Evolutionary conservation across 106 monocot genomes (phyloP), one percentile per base, ranked within the genome.

Genomic region (Agapanthus africanus): DNA sequence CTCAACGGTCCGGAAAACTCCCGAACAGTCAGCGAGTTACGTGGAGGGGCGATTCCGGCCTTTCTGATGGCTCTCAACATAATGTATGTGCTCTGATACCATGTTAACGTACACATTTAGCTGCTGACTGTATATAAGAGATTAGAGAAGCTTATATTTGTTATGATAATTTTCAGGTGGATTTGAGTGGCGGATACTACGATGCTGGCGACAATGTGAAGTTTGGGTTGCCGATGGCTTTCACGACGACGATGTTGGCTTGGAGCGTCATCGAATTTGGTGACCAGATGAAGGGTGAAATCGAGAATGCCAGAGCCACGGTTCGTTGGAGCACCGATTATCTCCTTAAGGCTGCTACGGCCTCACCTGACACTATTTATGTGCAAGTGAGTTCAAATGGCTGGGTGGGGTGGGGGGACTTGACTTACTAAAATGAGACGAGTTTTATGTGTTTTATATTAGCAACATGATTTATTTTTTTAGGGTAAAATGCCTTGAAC

Each of bases 191-290:
- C 21, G 78, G 78, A 35, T 82, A 84, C 65, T 83, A 83, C 21
- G 83, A 83, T 44, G 83, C 83, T 22, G 83, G 83, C 11, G 83
- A 83, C 71, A 83, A 83, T 38, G 79, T 79, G 18, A 83, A 83
- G 76, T 83, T 83, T 31, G 83, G 83, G 42, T 57, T 83, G 13
- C 83, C 83, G 15, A 71, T 83, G 83, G 83, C 83, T 1, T 83
- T 83, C 83, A 83, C 90, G 0, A 83, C 76, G 7, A 86, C 90
- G 31, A 90, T 90, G 90, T 65, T 90, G 63, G 71, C 90, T 0
- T 90, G 90, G 90, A 84, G 87, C 40, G 40, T 91, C 32, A 79
- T 87, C 31, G 90, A 91, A 76, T 87, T 87, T 39, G 87, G 87
- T 8, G 67, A 65, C 23, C 2, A 23, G 49, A 83, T 86, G 90